Base-by-base conservation (phyloP, 2,329 filamentous ascomycete species). In the Fusarium sp. region DNA sequence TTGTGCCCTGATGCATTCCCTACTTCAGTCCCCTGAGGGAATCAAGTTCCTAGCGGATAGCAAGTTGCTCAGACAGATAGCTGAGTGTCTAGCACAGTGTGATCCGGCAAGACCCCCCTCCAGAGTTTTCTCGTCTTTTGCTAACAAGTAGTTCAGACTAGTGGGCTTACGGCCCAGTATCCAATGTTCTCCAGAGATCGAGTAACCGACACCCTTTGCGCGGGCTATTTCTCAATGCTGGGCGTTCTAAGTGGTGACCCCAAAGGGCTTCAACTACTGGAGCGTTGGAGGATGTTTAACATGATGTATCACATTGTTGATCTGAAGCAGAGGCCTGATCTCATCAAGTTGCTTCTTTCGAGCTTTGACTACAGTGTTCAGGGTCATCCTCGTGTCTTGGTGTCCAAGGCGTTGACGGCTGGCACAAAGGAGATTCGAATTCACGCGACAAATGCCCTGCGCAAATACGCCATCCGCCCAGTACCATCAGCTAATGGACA, bases 261-360 rank as follows among this genome's bases (percentile, higher is more conserved):
- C 0, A 92, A 91, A 71, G 96, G 96, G 1, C 84, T 98, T 23
- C 89, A 91, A 63, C 95, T 99, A 81, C 87, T 99, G 75, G 95
- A 98, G 77, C 86, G 93, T 72, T 98, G 96, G 95, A 93, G 94
- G 72, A 96, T 99, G 85, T 94, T 97, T 80, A 98, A 98, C 79
- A 99, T 99, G 93, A 96, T 98, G 85, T 99, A 99, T 76, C 96
- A 98, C 78, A 97, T 99, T 63, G 87, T 97, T 58, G 95, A 98
- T 75, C 84, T 97, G 42, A 93, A 92, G 72, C 91, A 96, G 77
- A 91, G 96, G 4, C 93, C 95, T 43, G 96, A 99, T 76, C 83
- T 99, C 60, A 93, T 98, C 76, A 93, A 94, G 76, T 85, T 95
- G 11, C 85, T 99, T 31, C 85, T 99, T 11, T 90, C 91, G 47